Base-by-base conservation (phyloP, 2,329 filamentous ascomycete genomes). In the Epichloe brachyelytri region DNA sequence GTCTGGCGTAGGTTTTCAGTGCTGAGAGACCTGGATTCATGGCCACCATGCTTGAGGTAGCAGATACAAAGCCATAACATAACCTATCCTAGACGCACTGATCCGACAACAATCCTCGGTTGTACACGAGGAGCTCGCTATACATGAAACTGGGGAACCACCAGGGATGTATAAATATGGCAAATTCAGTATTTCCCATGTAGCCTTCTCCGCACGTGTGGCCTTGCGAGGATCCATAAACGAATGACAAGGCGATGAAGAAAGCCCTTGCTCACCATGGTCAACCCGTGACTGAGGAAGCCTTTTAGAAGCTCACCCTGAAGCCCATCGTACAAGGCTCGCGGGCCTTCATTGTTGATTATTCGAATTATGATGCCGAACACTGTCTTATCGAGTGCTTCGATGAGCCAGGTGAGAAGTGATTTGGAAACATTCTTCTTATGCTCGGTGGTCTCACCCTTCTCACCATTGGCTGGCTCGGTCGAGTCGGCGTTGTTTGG, bases 201-300 rank as follows among this genome's bases (percentile, higher is more conserved):
- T n/a, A 62, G 46, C 37, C 56, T 57, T 38, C 50, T 59, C 36
- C 53, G 58, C 47, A 66, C 52, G 46, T 59, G 54, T 44, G 63
- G 59, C 38, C 62, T 55, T 40, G 64, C 52, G 40, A 82, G 61
- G 57, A 87, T 85, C 67, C 91, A 94, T 4, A 83, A 59, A 55
- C 79, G 79, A 53, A 94, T 78, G 51, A 95, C 79, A 15, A 83
- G 65, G 30, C 78, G 74, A 63, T 95, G 86, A 8, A 93, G 78
- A 5, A 78, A 70, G 51, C 91, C 86, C 67, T 95, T 95, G 53
- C 86, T 80, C 50, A 91, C 71, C 86, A 95, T 95, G 1, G 88
- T 91, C 48, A 89, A 77, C 0, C 89, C 89, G 60, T 95, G 88
- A 20, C 81, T 83, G 60, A 95, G 83, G 68, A 95, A 94, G 0